These are phyloP conservation scores for Ascodesmis nigricans DNA, from an alignment of 495 filamentous ascomycete species.

Conservation along the genomic window DNA sequence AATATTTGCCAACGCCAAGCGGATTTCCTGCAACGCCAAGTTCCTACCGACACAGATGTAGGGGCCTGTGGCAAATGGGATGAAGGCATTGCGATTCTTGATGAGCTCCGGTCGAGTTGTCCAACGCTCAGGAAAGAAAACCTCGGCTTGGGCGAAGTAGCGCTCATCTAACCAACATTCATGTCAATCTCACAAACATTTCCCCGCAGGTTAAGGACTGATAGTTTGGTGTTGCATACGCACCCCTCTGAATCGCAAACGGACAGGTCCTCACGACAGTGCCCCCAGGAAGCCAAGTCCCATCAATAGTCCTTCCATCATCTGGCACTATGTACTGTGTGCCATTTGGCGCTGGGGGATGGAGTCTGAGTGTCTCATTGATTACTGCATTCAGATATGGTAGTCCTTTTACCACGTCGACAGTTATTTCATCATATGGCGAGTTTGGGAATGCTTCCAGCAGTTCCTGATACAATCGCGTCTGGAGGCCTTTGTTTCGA, in stretches of 20 bases:
- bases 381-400: not conserved
- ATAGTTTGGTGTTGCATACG: too few relatives aligned
- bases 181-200: too few relatives aligned
- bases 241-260: not conserved
- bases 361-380: not conserved
- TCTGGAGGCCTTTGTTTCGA: not conserved
- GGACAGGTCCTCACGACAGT: not conserved
- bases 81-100: conserved; percentile 4
- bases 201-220: too few relatives aligned
- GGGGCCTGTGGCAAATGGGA: conserved; percentile 3
- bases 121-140: not conserved
- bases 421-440: too few relatives aligned
- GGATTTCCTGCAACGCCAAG: conserved; percentile 5
- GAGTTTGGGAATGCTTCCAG: not conserved
- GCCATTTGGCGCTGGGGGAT: not conserved
- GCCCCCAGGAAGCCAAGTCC: not conserved
- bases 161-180: too few relatives aligned
- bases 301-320: not conserved
- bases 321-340: not conserved
- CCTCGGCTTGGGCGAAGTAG: not conserved
- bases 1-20: conserved; percentile 1
- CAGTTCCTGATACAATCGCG: not conserved
- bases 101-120: not conserved
- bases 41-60: conserved; percentile 6
- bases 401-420: too few relatives aligned